phyloP scores from a whole-genome alignment of 768 basidiomycete genomes.

The Psilocybe cyanescens region DNA sequence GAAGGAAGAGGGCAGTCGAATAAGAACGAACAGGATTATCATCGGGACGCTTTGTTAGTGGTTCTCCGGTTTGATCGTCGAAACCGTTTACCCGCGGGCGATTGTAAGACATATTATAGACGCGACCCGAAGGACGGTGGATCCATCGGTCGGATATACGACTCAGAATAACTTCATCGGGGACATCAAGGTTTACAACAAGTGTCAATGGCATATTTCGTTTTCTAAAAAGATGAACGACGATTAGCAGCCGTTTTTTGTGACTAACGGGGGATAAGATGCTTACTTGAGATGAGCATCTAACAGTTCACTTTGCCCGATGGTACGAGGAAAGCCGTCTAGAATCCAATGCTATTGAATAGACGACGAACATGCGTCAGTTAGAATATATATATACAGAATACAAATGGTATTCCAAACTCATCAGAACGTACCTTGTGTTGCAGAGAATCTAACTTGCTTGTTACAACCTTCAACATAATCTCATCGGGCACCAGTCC shows the following conservation, averaged over 20 bases:
- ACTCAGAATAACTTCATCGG: constrained; percentile 81
- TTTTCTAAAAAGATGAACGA: constrained; percentile 42
- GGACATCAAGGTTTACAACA: constrained; percentile 86
- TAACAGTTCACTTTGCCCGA: constrained; percentile 81
- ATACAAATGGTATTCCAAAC: not conserved
- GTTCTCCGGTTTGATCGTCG: constrained; percentile 89
- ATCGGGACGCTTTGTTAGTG: constrained; percentile 85
- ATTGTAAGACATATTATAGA: constrained; percentile 92
- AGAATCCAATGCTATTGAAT: constrained; percentile 80
- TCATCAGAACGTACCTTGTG: constrained; percentile 54
- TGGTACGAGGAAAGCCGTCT: constrained; percentile 91
- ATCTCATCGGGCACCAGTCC: constrained; percentile 79
- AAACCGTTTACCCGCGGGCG: constrained; percentile 76
- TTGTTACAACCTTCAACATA: constrained; percentile 77
- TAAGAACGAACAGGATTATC: constrained; percentile 77
- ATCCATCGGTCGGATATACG: constrained; percentile 93
- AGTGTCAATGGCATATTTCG: constrained; percentile 72
- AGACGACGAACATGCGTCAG: not conserved
- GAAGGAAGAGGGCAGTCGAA: not conserved
- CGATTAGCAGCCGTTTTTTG: constrained; percentile 3
- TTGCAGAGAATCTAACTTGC: constrained; percentile 66
- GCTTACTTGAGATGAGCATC: constrained; percentile 75
- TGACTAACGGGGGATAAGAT: not conserved
- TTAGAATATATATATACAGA: not conserved
- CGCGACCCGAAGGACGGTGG: constrained; percentile 84